Conservation (phyloP, 2,329 filamentous ascomycete species). For the Aspergillus sp. region DNA sequence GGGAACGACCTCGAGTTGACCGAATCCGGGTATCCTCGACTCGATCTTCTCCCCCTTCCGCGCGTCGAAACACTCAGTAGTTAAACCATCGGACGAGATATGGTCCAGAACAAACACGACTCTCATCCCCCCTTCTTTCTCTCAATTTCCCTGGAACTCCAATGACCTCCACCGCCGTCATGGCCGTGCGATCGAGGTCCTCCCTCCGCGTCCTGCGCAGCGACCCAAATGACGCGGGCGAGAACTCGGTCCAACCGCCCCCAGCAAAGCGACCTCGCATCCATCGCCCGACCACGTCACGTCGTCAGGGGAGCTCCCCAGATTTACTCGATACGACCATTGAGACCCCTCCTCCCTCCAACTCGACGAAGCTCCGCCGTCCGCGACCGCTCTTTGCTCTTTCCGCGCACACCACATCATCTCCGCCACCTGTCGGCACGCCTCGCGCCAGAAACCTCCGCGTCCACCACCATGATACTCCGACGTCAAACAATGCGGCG, state of each 20-base stretch:
- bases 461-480: slow-evolving; percentile 24
- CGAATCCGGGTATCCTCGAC: slow-evolving; percentile 9
- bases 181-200: slow-evolving; percentile 41
- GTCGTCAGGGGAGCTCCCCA: slow-evolving; percentile 38
- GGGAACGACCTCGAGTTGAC: slow-evolving; percentile 11
- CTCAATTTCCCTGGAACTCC: neutral
- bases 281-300: slow-evolving; percentile 20
- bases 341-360: slow-evolving; percentile 15
- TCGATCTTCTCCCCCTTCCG: slow-evolving; percentile 2
- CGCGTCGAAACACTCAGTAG: neutral
- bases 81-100: neutral
- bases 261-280: slow-evolving; percentile 35
- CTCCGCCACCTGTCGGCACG: slow-evolving; percentile 22
- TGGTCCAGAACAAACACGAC: neutral
- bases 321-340: slow-evolving; percentile 38
- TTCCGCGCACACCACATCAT: slow-evolving; percentile 18
- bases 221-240: slow-evolving; percentile 27
- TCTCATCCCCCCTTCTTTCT: slow-evolving; percentile 3
- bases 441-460: slow-evolving; percentile 24
- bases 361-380: slow-evolving; percentile 25
- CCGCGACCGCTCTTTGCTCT: slow-evolving; percentile 21
- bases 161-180: slow-evolving; percentile 29
- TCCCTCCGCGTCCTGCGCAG: slow-evolving; percentile 41
- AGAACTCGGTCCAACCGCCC: slow-evolving; percentile 22
- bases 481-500: slow-evolving; percentile 20